Evolutionary conservation across 1,284 basidiomycete species (phyloP), one percentile per base, ranked within the genome.

Genomic region (Tilletia horrida): DNA sequence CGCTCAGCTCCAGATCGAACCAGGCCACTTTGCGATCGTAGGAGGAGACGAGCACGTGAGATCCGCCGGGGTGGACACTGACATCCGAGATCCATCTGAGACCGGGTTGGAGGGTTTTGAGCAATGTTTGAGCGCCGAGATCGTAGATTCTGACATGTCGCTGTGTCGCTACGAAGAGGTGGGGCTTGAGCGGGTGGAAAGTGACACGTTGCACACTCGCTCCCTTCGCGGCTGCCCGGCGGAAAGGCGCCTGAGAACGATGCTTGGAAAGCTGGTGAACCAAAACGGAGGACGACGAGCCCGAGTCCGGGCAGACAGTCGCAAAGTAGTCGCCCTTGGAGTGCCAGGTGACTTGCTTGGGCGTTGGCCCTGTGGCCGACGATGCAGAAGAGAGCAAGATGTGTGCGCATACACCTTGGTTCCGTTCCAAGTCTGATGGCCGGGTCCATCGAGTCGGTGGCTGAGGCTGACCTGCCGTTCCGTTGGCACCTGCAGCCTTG

Each of bases 101-200:
- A 65, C 95, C 95, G 8, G 95, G 91, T 80, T 87, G 89, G 62
- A 98, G 84, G 25, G 94, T 97, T 84, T 94, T 96, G 76, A 97
- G 83, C 64, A 98, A 85, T 78, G 90, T 90, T 84, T 99, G 96
- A 73, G 91, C 92, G 45, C 91, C 89, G 29, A 99, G 86, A 83
- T 98, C 94, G 85, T 98, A 99, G 71, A 98, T 83, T 69, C 94
- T 88, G 73, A 99, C 90, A 82, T 97, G 95, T 79, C 94, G 91
- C 83, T 98, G 94, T 2, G 96, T 98, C 87, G 96, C 96, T 65
- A 97, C 95, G 78, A 98, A 97, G 85, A 99, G 94, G 83, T 93
- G 88, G 7, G 96, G 93, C 82, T 93, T 93, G 62, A 86, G 83
- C 2, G 96, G 95, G 83, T 99, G 96, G 88, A 99, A 99, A 59